Conservation (phyloP, 228 moss, liverwort and hornwort species). For the Sphagnum magellanicum region DNA sequence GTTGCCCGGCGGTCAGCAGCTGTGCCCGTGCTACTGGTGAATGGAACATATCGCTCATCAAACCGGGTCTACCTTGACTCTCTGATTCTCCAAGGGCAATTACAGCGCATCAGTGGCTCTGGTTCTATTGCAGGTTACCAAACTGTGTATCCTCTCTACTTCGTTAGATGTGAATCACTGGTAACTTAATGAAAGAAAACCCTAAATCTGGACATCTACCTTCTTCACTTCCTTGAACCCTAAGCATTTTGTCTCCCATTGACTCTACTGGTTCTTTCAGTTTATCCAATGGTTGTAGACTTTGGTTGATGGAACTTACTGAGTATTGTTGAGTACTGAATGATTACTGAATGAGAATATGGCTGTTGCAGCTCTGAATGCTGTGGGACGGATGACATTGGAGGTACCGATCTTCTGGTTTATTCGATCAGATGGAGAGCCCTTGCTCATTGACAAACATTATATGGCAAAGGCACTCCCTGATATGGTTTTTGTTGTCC, state of each 20-base stretch:
- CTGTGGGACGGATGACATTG: slow-evolving; percentile 34
- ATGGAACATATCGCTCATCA: slow-evolving; percentile 78
- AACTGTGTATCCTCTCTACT: background rate
- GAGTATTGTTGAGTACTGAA: too few relatives aligned
- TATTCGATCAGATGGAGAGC: slow-evolving; percentile 67
- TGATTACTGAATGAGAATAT: too few relatives aligned
- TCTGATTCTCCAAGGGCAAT: slow-evolving; percentile 81
- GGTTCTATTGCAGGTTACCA: background rate
- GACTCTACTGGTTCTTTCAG: background rate
- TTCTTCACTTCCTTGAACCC: slow-evolving; percentile 2
- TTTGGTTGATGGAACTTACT: too few relatives aligned
- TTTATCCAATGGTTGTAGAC: background rate
- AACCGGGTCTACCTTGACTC: slow-evolving; percentile 95
- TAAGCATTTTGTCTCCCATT: background rate
- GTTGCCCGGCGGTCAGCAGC: slow-evolving; percentile 87
- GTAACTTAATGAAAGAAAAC: background rate
- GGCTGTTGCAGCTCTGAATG: slow-evolving; percentile 28
- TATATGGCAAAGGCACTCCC: slow-evolving; percentile 80
- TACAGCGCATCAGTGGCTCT: slow-evolving; percentile 60
- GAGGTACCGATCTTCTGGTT: slow-evolving; percentile 96
- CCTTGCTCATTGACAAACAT: slow-evolving; percentile 88
- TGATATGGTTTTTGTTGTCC: slow-evolving; percentile 89
- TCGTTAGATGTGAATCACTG: background rate
- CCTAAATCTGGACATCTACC: background rate
- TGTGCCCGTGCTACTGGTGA: slow-evolving; percentile 75